Percentiles rank a stretch among this genome's conserved stretches.
Conservation (phyloP, 345 rosid species). For the Ceriops tagal region DNA sequence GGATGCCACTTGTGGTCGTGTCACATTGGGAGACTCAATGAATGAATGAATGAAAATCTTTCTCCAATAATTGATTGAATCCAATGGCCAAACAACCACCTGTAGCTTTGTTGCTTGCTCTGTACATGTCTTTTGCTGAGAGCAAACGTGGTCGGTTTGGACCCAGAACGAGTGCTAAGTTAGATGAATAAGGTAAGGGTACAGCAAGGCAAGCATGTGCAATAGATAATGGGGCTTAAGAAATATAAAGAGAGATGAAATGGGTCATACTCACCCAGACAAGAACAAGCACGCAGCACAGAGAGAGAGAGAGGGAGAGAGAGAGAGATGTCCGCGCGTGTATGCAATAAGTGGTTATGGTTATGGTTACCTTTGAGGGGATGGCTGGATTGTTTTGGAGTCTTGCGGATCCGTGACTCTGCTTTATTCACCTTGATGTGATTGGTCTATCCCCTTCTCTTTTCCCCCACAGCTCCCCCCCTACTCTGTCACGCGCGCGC, state of each 20-base stretch:
- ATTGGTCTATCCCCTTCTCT: constrained; percentile 14
- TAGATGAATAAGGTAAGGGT: constrained; percentile 8
- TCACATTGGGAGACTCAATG: too few relatives aligned
- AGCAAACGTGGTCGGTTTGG: neutral
- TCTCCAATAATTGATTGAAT: too few relatives aligned
- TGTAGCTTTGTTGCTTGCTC: too few relatives aligned
- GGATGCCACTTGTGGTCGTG: too few relatives aligned
- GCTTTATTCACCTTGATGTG: constrained; percentile 30
- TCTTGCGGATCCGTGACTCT: constrained; percentile 33
- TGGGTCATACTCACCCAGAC: neutral
- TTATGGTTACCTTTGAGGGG: constrained; percentile 12
- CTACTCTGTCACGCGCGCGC: neutral
- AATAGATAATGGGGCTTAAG: neutral
- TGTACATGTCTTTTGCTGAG: too few relatives aligned
- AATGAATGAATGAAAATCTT: too few relatives aligned
- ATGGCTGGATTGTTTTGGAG: constrained; percentile 27
- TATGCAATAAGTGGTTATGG: neutral
- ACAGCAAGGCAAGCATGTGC: constrained; percentile 40
- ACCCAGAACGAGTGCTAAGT: neutral
- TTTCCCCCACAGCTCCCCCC: neutral
- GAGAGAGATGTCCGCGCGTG: too few relatives aligned
- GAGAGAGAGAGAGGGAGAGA: neutral
- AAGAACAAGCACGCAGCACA: neutral
- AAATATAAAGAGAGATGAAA: neutral
- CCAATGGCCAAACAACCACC: too few relatives aligned